These are phyloP conservation scores for Triglochin maritima DNA, from an alignment of 106 monocot species.

Conservation along the genomic window DNA sequence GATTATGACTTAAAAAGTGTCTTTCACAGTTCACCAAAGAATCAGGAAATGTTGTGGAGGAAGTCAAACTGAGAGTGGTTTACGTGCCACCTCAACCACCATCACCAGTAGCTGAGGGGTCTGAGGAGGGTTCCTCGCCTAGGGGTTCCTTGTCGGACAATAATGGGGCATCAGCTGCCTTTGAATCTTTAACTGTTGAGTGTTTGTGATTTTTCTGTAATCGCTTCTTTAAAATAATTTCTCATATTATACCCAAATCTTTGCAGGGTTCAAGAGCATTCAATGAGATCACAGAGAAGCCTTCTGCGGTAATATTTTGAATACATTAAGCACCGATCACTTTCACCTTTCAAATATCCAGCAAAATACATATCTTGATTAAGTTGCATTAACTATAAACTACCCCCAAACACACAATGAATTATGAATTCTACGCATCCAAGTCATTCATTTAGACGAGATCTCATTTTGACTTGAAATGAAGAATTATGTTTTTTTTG, in stretches of 20 bases:
- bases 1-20: neutral
- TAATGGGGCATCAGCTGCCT: neutral
- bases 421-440: neutral
- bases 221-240: neutral
- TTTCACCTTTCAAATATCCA: neutral
- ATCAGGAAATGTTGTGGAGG: slow-evolving; percentile 11
- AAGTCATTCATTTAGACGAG: neutral
- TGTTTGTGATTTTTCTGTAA: neutral
- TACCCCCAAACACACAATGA: neutral
- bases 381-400: neutral
- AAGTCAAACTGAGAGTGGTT: slow-evolving; percentile 11
- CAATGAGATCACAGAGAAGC: slow-evolving; percentile 1
- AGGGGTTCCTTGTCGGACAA: slow-evolving; percentile 8
- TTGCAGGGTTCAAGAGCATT: slow-evolving; percentile 4
- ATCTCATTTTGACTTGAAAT: too few relatives aligned
- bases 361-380: neutral
- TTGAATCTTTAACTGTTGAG: neutral
- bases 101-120: slow-evolving; percentile 8
- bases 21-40: slow-evolving; percentile 7
- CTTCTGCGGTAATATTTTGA: slow-evolving; percentile 3
- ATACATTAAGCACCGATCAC: neutral
- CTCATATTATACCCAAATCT: neutral
- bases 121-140: slow-evolving; percentile 6
- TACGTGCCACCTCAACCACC: slow-evolving; percentile 15
- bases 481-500: too few relatives aligned